These are phyloP conservation scores for Nothophoma quercina DNA, from an alignment of 2,329 filamentous ascomycete species.

Conservation along the genomic window DNA sequence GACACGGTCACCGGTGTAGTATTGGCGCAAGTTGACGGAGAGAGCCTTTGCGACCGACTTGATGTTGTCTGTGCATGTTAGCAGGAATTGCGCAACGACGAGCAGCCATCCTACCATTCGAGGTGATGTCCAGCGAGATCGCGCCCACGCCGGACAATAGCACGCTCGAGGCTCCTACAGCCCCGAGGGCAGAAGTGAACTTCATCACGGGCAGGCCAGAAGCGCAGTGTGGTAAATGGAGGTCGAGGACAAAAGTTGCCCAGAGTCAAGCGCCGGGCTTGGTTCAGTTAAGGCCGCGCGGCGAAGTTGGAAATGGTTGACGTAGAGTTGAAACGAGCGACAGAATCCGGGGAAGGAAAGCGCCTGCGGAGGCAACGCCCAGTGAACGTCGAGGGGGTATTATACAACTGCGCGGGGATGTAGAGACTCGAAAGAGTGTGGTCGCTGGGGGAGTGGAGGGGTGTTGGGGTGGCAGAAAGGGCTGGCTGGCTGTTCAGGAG, in stretches of 20 bases:
- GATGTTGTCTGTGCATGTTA: constrained; percentile 63
- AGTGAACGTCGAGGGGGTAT: constrained; percentile 5
- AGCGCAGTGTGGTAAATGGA: constrained; percentile 16
- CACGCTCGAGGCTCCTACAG: constrained; percentile 41
- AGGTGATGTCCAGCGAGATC: constrained; percentile 40
- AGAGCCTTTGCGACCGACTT: constrained; percentile 67
- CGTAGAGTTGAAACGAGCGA: constrained; percentile 40
- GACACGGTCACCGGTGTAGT: constrained; percentile 70
- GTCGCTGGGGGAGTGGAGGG: constrained; percentile 15
- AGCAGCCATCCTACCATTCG: constrained; percentile 33
- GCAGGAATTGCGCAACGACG: constrained; percentile 1
- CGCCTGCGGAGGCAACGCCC: constrained; percentile 10
- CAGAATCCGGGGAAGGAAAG: constrained; percentile 26
- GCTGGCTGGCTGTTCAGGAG: constrained; percentile 7
- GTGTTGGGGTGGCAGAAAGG: constrained; percentile 5
- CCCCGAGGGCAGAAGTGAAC: constrained; percentile 41
- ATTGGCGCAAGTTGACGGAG: constrained; percentile 68
- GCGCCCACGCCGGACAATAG: constrained; percentile 43
- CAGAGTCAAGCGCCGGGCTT: constrained; percentile 37
- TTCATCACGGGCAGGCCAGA: constrained; percentile 41
- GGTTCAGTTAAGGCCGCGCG: constrained; percentile 18
- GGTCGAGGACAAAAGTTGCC: constrained; percentile 19
- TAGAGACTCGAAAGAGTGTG: constrained; percentile 16
- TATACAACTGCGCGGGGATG: constrained; percentile 10
- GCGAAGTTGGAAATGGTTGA: constrained; percentile 25